Conservation (phyloP, 768 basidiomycete species). For the Lactarius pseudohatsudake region DNA sequence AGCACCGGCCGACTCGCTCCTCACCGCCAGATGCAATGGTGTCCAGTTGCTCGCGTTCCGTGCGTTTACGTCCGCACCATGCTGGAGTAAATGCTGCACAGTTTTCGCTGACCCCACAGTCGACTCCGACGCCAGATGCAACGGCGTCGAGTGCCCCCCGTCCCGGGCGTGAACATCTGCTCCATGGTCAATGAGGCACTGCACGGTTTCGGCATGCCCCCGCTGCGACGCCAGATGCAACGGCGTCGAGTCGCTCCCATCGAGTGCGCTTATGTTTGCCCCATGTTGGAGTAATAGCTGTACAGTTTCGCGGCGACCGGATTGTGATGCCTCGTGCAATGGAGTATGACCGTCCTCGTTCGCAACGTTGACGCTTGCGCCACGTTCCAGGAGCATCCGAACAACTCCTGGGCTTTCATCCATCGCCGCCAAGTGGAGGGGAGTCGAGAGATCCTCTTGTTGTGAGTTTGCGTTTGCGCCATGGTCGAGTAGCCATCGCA, state of each 20-base stretch:
- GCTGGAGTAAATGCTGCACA: background rate
- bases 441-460: too few species aligned
- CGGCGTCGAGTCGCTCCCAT: too few species aligned
- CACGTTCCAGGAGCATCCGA: background rate
- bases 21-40: background rate
- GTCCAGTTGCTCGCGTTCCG: background rate
- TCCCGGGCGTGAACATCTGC: too few species aligned
- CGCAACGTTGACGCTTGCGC: background rate
- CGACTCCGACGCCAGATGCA: background rate
- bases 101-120: too few species aligned
- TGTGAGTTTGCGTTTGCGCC: background rate
- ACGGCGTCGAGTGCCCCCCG: background rate
- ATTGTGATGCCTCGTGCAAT: background rate
- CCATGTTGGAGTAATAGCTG: background rate
- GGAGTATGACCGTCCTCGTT: background rate
- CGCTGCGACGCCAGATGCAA: too few species aligned
- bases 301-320: background rate
- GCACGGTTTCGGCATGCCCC: too few species aligned
- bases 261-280: background rate
- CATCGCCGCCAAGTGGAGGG: too few species aligned
- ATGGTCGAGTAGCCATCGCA: conserved; percentile 2
- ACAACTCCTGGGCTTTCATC: background rate
- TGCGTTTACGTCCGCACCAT: background rate
- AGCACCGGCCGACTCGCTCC: too few species aligned
- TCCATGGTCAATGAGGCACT: too few species aligned